phyloP scores from a whole-genome alignment of 441 rosid species.

The Populus hybrid region DNA sequence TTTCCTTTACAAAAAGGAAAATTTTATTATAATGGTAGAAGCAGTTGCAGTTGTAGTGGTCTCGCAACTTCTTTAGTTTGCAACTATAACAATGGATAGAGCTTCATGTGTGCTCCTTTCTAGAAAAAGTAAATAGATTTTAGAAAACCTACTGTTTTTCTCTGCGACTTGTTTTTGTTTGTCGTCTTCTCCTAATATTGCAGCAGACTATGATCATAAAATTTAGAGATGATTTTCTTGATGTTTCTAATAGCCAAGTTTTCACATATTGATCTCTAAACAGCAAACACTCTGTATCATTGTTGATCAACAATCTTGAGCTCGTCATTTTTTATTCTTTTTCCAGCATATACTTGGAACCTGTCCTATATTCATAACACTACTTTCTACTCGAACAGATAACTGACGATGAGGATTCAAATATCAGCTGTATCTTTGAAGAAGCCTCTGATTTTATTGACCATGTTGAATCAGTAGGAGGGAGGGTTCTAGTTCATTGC shows the following conservation, averaged over 20 bases:
- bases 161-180: not conserved
- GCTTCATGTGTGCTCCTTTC: not conserved
- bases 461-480: constrained; percentile 72
- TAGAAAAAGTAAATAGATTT: not conserved
- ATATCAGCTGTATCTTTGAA: constrained; percentile 70
- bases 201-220: not conserved
- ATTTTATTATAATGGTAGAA: not conserved
- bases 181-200: not conserved
- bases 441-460: constrained; percentile 85
- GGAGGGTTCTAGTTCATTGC: constrained; percentile 90
- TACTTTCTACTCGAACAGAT: constrained; percentile 45
- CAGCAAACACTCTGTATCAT: not conserved
- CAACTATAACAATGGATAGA: too few species aligned
- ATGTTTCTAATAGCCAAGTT: not conserved
- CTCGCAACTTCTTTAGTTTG: not conserved
- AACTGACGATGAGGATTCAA: constrained; percentile 77
- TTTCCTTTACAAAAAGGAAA: not conserved
- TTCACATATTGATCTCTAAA: not conserved
- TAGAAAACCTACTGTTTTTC: not conserved
- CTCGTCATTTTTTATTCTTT: not conserved
- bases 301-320: not conserved
- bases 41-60: not conserved
- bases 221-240: not conserved
- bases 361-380: not conserved
- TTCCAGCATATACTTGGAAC: constrained; percentile 6